Base-by-base conservation (phyloP, 495 filamentous ascomycete genomes). In the Penicillium lagena region DNA sequence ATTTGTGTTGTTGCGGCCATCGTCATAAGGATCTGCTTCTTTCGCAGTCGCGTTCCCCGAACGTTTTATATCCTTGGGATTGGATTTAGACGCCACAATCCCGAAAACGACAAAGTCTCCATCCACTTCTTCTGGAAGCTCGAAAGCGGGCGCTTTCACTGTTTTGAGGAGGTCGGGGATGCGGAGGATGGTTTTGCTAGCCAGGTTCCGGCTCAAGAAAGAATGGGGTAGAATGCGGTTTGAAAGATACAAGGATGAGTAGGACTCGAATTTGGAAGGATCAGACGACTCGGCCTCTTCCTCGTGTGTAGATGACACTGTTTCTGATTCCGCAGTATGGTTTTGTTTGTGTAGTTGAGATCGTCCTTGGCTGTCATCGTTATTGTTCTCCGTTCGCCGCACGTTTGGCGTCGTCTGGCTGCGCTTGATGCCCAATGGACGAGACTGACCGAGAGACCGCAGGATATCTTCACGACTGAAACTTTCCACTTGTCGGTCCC, bases 91-190 rank as follows among this genome's bases (percentile, higher is more conserved):
- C 3, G 87, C 87, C 42, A 97, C 78, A 43, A 93, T 85, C 11
- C 81, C 93, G 45, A 96, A 82, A 8, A 96, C 78, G 22, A 97
- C 87, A 47, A 83, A 86, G 60, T 97, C 94, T 15, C 79, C 76
- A 51, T 94, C 87, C 14, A 91, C 70, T 36, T 93, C 83, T 42
- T 96, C 89, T 2, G 94, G 94, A 0, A 90, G 76, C 27, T 86
- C 79, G 59, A 86, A 99, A n/a, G 84, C 74, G 1, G 91, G 94
- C 0, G 79, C 79, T 62, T 88, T 91, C 42, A 99, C 78, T 10
- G 73, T 75, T 49, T 82, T 83, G 31, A 99, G 73, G 13, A 97
- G 76, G 46, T 90, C 85, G 2, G 94, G 90, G 42, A 97, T 78
- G 10, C 78, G 75, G 43, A 87, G 86, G 10, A 83, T 74, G 39